Evolutionary conservation across 2,329 filamentous ascomycete genomes (phyloP), one percentile per base, ranked within the genome.

Genomic region (Daldinia eschscholtzii): DNA sequence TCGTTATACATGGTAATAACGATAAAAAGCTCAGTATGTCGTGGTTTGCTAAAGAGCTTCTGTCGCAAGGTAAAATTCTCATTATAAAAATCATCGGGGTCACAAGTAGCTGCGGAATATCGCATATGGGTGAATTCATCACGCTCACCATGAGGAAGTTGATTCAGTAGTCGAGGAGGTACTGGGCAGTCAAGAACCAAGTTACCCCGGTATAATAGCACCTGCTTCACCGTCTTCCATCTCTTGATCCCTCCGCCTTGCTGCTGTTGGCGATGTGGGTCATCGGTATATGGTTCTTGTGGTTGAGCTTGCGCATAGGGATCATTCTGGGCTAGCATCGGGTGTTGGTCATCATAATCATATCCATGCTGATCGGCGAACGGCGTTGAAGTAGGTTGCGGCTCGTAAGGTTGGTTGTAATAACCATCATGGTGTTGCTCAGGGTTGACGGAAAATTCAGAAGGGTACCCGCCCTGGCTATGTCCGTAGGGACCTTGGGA

Each of bases 1-100:
- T 99, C 96, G 81, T 99, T 99, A 84, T 98, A 98, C 96, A 98
- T 98, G 75, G 96, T 99, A 69, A 99, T 86, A 79, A 94, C 97
- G 75, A 99, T 97, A 79, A 98, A 96, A 6, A 99, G 84, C 81
- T 99, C 96, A 0, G 95, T 98, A 80, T 98, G 94, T 70, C 96
- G 89, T 30, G 90, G 85, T 0, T 93, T 97, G 64, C 84, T 87
- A 52, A 94, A 94, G 68, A 98, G 93, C 77, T 93, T 93, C 80
- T 98, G 96, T 61, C 96, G 92, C 76, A 99, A 83, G 78, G 97
- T 96, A 84, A 98, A 99, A 1, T 94, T 95, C 70, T 91, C 89
- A 6, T 91, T 87, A 2, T 94, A 92, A 76, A 97, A 98, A 78
- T 98, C 94, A 79, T 98, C 94, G 0, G 94, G 97, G 77, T 98